These are phyloP conservation scores for Candida khao-thaluensis DNA, from an alignment of 805 yeast species.

Conservation along the genomic window DNA sequence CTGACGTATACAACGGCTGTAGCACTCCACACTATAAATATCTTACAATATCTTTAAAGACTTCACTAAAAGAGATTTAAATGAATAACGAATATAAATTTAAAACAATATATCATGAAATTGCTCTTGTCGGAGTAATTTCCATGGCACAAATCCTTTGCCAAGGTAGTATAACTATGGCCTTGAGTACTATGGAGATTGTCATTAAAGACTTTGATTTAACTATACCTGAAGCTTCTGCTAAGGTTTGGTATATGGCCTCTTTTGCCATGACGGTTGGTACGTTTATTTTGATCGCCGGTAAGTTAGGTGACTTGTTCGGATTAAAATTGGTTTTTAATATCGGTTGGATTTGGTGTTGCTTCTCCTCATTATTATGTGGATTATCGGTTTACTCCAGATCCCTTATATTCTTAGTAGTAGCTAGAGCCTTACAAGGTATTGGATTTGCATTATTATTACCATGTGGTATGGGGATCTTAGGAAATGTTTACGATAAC, in stretches of 20 bases:
- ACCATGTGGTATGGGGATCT: constrained; percentile 61
- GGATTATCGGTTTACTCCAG: constrained; percentile 56
- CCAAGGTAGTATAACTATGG: constrained; percentile 40
- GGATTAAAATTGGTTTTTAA: constrained; percentile 59
- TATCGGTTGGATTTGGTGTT: constrained; percentile 54
- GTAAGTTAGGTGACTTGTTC: constrained; percentile 69
- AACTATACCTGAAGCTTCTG: constrained; percentile 14
- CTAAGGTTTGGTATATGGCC: constrained; percentile 66
- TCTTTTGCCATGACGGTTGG: constrained; percentile 71
- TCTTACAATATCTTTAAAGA: too few relatives aligned
- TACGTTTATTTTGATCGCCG: constrained; percentile 66
- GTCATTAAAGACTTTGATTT: constrained; percentile 27
- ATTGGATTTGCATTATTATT: constrained; percentile 58
- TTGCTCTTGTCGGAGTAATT: constrained; percentile 20
- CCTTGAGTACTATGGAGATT: constrained; percentile 38
- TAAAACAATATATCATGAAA: constrained; percentile 25
- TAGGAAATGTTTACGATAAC: constrained; percentile 39
- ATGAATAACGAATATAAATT: constrained; percentile 11
- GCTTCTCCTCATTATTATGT: constrained; percentile 57
- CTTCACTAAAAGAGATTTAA: too few relatives aligned
- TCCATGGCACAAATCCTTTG: constrained; percentile 36
- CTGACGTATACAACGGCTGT: too few relatives aligned
- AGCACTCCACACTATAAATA: too few relatives aligned
- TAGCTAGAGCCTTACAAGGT: constrained; percentile 64
- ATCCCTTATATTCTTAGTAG: constrained; percentile 48